A percentile compares a stretch with the other conserved stretches of the same genome.
Evolutionary conservation across 768 basidiomycete genomes (phyloP).

Genomic region (Wakefieldia striispora): DNA sequence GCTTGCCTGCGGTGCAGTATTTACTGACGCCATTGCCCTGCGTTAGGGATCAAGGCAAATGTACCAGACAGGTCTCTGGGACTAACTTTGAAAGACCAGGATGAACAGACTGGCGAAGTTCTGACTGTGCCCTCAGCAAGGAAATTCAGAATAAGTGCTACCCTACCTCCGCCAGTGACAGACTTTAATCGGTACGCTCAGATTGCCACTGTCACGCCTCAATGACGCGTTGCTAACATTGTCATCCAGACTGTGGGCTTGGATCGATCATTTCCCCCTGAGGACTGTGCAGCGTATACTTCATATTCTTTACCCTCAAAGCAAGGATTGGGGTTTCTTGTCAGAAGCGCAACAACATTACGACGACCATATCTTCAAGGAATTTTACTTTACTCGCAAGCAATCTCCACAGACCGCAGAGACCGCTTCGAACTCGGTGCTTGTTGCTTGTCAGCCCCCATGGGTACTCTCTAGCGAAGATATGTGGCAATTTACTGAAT

Average conservation of each 20-base stretch:
- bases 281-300: slow-evolving; percentile 36
- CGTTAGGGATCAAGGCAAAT: slow-evolving; percentile 26
- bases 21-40: slow-evolving; percentile 1
- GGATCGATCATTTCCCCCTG: slow-evolving; percentile 34
- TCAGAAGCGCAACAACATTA: slow-evolving; percentile 31
- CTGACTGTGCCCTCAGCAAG: slow-evolving; percentile 33
- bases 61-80: slow-evolving; percentile 30
- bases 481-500: slow-evolving; percentile 49
- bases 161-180: slow-evolving; percentile 29
- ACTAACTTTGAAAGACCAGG: slow-evolving; percentile 22
- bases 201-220: neutral
- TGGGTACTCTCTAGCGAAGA: slow-evolving; percentile 56
- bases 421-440: slow-evolving; percentile 36
- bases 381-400: slow-evolving; percentile 43
- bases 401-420: slow-evolving; percentile 20
- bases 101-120: slow-evolving; percentile 26
- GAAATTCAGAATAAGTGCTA: slow-evolving; percentile 26
- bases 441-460: slow-evolving; percentile 60
- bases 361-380: slow-evolving; percentile 42
- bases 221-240: neutral
- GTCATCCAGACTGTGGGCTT: slow-evolving; percentile 25
- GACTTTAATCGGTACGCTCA: slow-evolving; percentile 30
- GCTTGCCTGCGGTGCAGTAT: neutral
- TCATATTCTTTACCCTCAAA: slow-evolving; percentile 45
- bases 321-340: slow-evolving; percentile 42